Conservation (phyloP, 306 rosid species). For the Castanea crenata region DNA sequence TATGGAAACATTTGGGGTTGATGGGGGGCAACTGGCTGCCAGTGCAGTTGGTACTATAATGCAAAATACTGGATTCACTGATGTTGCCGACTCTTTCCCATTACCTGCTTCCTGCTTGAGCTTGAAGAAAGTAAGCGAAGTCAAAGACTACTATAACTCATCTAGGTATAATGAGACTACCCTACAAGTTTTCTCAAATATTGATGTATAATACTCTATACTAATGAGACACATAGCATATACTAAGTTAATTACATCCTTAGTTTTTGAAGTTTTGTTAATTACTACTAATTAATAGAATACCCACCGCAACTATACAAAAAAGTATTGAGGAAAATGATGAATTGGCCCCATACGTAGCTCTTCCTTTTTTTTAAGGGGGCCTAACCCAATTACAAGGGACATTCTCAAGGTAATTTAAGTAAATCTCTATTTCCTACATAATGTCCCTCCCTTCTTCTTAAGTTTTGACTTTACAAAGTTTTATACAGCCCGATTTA, state of each 20-base stretch:
- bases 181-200: too few species aligned
- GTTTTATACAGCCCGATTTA: too few species aligned
- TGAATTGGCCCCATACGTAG: constrained; percentile 28
- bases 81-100: background rate
- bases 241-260: background rate
- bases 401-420: too few species aligned
- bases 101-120: constrained; percentile 26
- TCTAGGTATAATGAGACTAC: constrained; percentile 8
- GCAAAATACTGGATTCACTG: background rate
- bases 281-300: background rate
- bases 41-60: constrained; percentile 24
- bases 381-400: too few species aligned
- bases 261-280: background rate
- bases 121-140: background rate
- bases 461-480: too few species aligned
- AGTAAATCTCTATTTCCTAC: constrained; percentile 26
- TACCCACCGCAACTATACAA: constrained; percentile 32
- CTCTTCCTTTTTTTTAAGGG: constrained; percentile 26
- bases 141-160: background rate
- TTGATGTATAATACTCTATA: too few species aligned
- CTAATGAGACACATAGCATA: too few species aligned
- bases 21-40: background rate
- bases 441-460: too few species aligned
- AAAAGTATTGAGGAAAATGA: constrained; percentile 17
- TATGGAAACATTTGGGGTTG: background rate